Evolutionary conservation across 2,329 filamentous ascomycete species (phyloP).

Genomic region (Colletotrichum magnum): DNA sequence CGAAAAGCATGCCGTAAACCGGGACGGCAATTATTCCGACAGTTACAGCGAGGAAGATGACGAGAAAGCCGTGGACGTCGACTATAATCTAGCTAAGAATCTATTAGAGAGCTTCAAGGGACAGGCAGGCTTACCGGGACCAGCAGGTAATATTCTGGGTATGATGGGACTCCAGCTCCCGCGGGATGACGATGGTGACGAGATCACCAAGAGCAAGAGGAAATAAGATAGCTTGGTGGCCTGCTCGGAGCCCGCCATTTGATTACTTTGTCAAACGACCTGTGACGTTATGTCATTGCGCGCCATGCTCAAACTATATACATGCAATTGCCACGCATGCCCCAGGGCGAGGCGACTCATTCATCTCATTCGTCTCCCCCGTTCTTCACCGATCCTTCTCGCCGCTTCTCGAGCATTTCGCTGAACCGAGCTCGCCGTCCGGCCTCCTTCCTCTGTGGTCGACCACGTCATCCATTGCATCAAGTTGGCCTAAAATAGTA

Average conservation of each 20-base stretch:
- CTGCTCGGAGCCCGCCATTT: neutral
- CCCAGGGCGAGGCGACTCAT: neutral
- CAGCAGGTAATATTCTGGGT: slow-evolving; percentile 87
- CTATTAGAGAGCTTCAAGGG: slow-evolving; percentile 93
- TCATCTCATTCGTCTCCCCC: neutral
- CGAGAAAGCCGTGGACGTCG: slow-evolving; percentile 76
- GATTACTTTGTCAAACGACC: neutral
- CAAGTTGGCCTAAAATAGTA: slow-evolving; percentile 61
- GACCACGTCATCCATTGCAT: slow-evolving; percentile 54
- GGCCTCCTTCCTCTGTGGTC: slow-evolving; percentile 49
- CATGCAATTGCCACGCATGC: neutral
- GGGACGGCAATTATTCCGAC: slow-evolving; percentile 47
- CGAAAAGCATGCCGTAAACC: neutral
- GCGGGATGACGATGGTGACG: slow-evolving; percentile 77
- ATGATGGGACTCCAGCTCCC: slow-evolving; percentile 89
- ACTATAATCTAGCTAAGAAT: slow-evolving; percentile 91
- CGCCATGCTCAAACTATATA: neutral
- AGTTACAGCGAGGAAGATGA: slow-evolving; percentile 65
- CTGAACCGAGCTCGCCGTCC: slow-evolving; percentile 58
- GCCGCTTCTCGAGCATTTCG: slow-evolving; percentile 58
- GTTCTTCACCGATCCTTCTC: slow-evolving; percentile 26
- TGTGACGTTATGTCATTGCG: neutral
- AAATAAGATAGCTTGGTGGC: neutral
- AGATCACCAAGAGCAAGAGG: neutral
- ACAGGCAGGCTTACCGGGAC: slow-evolving; percentile 87